Conservation (phyloP, 2,329 filamentous ascomycete genomes). For the Trichoderma sp. region DNA sequence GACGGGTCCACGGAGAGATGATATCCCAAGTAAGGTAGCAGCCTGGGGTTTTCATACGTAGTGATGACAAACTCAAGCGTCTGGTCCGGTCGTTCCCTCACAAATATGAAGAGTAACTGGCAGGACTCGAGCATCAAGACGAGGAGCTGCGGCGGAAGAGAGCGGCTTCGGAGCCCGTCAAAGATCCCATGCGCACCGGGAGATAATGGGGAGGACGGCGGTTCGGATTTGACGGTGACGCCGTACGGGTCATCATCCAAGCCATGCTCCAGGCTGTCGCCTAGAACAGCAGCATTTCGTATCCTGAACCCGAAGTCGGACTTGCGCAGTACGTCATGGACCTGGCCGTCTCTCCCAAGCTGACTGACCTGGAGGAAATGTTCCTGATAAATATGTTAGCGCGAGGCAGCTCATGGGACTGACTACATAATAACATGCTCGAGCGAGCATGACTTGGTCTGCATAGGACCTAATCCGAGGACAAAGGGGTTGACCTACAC, state of each 20-base stretch:
- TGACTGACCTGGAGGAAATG: slow-evolving; percentile 81
- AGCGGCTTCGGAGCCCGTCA: slow-evolving; percentile 18
- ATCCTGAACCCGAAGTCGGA: slow-evolving; percentile 79
- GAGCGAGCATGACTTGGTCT: neutral
- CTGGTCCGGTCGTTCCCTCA: slow-evolving; percentile 50
- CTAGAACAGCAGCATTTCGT: slow-evolving; percentile 75
- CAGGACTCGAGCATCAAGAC: slow-evolving; percentile 74
- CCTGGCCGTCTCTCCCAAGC: slow-evolving; percentile 66
- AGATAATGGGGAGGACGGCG: slow-evolving; percentile 44
- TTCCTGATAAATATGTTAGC: slow-evolving; percentile 53
- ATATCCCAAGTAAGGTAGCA: slow-evolving; percentile 61
- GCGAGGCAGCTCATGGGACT: neutral
- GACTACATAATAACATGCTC: neutral
- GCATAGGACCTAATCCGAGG: neutral
- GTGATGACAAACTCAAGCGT: slow-evolving; percentile 63
- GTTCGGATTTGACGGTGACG: slow-evolving; percentile 45
- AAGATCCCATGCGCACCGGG: slow-evolving; percentile 33
- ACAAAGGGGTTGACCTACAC: slow-evolving; percentile 56
- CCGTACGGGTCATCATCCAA: slow-evolving; percentile 39
- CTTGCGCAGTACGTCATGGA: slow-evolving; percentile 77
- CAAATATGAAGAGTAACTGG: slow-evolving; percentile 76
- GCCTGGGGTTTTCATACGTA: slow-evolving; percentile 60
- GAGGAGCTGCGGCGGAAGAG: slow-evolving; percentile 76
- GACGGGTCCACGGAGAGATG: slow-evolving; percentile 77
- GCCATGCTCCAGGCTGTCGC: slow-evolving; percentile 50